A percentile compares a stretch with the other conserved stretches of the same genome.
phyloP scores from a whole-genome alignment of 371 early-diverging fungal species.

The Rhizomucor pusillus region DNA sequence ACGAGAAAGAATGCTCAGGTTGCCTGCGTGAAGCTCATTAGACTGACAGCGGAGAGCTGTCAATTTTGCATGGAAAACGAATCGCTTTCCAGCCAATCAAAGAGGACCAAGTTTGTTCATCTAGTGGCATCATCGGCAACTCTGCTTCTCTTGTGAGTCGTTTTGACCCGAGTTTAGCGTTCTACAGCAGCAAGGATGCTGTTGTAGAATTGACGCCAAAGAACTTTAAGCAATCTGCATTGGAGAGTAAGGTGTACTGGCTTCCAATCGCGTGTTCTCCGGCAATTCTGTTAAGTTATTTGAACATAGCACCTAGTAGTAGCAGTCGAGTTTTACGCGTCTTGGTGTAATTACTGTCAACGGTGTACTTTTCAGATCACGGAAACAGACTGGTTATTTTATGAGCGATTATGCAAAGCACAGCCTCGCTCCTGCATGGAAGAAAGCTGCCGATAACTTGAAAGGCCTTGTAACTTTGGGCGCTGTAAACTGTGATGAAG shows the following conservation, averaged over 20 bases:
- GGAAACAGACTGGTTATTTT: not conserved
- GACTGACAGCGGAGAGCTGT: too few relatives aligned
- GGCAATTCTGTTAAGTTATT: not conserved
- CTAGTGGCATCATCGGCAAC: too few relatives aligned
- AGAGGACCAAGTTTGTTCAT: too few relatives aligned
- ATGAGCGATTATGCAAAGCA: not conserved
- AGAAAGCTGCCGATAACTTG: conserved; percentile 80
- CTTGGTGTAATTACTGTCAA: conserved; percentile 95
- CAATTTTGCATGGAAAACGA: too few relatives aligned
- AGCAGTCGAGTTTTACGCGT: conserved; percentile 88
- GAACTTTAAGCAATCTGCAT: conserved; percentile 69
- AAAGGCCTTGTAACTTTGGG: conserved; percentile 80
- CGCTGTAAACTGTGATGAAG: conserved; percentile 90
- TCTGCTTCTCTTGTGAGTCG: not conserved
- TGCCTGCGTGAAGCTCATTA: too few relatives aligned
- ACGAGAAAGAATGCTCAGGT: too few relatives aligned
- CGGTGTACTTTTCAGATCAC: conserved; percentile 33
- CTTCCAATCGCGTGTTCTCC: not conserved
- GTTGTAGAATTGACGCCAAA: conserved; percentile 59
- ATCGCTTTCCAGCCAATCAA: too few relatives aligned
- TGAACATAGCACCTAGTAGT: conserved; percentile 66
- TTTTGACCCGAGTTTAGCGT: conserved; percentile 11
- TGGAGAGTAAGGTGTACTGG: conserved; percentile 60
- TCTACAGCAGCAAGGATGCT: conserved; percentile 57
- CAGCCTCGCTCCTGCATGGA: conserved; percentile 81